Evolutionary conservation across 192 early-diverging fungal genomes (phyloP), one percentile per base, ranked within the genome.

Genomic region (Coemansia sp.): DNA sequence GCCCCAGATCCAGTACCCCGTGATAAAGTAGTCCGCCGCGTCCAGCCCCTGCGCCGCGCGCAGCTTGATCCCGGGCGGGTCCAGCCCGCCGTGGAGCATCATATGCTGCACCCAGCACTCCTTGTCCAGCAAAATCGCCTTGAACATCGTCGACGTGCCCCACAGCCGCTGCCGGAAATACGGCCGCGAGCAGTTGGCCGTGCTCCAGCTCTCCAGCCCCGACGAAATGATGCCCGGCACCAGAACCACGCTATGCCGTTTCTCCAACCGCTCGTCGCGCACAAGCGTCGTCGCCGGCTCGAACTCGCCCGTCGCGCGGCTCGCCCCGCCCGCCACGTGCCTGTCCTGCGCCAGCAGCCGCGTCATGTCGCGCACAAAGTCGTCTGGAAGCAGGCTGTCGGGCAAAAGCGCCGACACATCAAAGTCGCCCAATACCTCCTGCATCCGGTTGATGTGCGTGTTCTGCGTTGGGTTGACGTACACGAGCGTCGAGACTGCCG

Each of bases 1-100:
- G 40, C 83, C 92, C 91, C 89, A 92, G 19, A 96, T 89, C 94
- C 92, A 95, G 65, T 90, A 94, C 71, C 91, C 91, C 18, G 89
- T 87, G 23, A 94, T 86, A 53, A 95, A 86, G 63, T 94, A 95
- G 67, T 95, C 94, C 0, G 94, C 91, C 0, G 92, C 91, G 68
- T 93, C 91, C 9, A 95, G 71, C 0, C 94, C 91, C 66, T 88
- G 86, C 0, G 94, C 90, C 0, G 93, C 93, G 18, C 94, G 80
- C 22, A 96, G 77, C 64, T 90, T 92, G 59, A 92, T 81, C 0
- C 83, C 86, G 0, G 83, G 83, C 3, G 94, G 94, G 56, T 96
- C 94, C 24, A 92, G 70, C n/a, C 94, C 94, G 0, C 87, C 77
- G 60, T 95, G 89, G 25, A 96, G 84, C 74, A 84, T 87, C 84